Evolutionary conservation across 2,329 filamentous ascomycete species (phyloP).

Genomic region (Seiridium cupressi): DNA sequence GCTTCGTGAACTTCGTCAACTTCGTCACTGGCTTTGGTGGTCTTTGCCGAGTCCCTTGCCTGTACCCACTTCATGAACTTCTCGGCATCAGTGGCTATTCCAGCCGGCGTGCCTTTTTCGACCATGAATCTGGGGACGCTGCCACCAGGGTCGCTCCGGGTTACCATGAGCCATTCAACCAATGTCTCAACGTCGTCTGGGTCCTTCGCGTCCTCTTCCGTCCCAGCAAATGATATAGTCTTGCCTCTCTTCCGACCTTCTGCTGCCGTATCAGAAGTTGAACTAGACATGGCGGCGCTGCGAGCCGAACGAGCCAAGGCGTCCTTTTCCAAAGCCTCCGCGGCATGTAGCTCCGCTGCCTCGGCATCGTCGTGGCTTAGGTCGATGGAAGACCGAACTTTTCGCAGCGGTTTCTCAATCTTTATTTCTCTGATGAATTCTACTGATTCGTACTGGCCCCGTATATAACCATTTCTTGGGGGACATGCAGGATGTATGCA

Average conservation of each 20-base stretch:
- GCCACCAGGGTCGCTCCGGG: slow-evolving; percentile 82
- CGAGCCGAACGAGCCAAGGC: slow-evolving; percentile 41
- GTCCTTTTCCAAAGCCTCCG: slow-evolving; percentile 34
- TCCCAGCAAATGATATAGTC: slow-evolving; percentile 24
- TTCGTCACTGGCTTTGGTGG: slow-evolving; percentile 15
- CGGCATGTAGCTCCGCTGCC: slow-evolving; percentile 19
- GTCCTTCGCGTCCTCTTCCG: slow-evolving; percentile 20
- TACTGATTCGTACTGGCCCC: slow-evolving; percentile 86
- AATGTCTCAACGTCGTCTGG: slow-evolving; percentile 36
- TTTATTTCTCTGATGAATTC: slow-evolving; percentile 87
- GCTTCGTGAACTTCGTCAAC: slow-evolving; percentile 4
- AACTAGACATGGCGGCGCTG: slow-evolving; percentile 19
- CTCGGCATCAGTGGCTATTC: slow-evolving; percentile 74
- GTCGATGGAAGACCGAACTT: slow-evolving; percentile 44
- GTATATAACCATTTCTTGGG: slow-evolving; percentile 69
- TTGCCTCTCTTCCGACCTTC: slow-evolving; percentile 31
- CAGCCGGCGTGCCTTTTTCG: slow-evolving; percentile 80
- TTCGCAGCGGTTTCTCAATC: slow-evolving; percentile 41
- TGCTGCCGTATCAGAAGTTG: slow-evolving; percentile 17
- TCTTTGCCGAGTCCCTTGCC: slow-evolving; percentile 33
- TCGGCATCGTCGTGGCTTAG: slow-evolving; percentile 30
- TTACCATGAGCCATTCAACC: slow-evolving; percentile 92
- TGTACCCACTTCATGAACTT: slow-evolving; percentile 79
- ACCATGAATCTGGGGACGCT: slow-evolving; percentile 88
- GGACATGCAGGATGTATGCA: slow-evolving; percentile 74